Percentiles rank a stretch among this genome's conserved stretches.
Conservation (phyloP, 2,329 filamentous ascomycete species). For the Beauveria scarabaeidicola region DNA sequence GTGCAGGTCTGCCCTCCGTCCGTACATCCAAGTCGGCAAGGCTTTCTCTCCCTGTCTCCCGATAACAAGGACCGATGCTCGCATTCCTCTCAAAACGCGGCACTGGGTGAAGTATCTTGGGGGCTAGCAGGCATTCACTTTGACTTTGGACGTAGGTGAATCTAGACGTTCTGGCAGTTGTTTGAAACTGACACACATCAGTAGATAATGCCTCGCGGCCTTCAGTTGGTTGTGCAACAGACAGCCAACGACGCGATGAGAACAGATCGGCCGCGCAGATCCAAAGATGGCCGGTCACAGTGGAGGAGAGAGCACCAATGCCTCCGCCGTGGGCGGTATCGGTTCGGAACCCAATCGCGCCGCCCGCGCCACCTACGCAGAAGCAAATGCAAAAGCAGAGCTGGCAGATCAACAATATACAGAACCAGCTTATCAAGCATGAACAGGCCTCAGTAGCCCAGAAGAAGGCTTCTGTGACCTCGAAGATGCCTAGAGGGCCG, state of each 20-base stretch:
- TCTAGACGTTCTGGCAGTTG: not conserved
- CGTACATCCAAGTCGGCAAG: not conserved
- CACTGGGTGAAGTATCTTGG: not conserved
- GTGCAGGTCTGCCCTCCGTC: not conserved
- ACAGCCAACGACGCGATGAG: not conserved
- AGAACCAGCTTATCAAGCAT: not conserved
- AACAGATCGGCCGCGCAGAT: too few species aligned
- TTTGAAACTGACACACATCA: not conserved
- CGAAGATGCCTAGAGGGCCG: not conserved
- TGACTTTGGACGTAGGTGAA: not conserved
- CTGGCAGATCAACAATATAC: constrained; percentile 7
- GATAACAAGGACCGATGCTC: not conserved
- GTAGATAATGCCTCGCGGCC: not conserved
- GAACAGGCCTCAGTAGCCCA: not conserved
- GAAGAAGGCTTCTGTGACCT: not conserved
- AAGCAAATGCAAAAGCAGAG: not conserved
- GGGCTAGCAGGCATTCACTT: not conserved
- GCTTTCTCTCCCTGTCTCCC: not conserved
- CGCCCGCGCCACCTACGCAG: not conserved
- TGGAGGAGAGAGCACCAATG: not conserved
- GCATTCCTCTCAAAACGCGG: not conserved
- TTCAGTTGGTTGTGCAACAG: not conserved
- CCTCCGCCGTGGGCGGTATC: not conserved
- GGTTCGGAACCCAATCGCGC: not conserved
- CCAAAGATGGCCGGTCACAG: not conserved